These are phyloP conservation scores for Tilletia setariae DNA, from an alignment of 1,284 basidiomycete species.

Conservation along the genomic window DNA sequence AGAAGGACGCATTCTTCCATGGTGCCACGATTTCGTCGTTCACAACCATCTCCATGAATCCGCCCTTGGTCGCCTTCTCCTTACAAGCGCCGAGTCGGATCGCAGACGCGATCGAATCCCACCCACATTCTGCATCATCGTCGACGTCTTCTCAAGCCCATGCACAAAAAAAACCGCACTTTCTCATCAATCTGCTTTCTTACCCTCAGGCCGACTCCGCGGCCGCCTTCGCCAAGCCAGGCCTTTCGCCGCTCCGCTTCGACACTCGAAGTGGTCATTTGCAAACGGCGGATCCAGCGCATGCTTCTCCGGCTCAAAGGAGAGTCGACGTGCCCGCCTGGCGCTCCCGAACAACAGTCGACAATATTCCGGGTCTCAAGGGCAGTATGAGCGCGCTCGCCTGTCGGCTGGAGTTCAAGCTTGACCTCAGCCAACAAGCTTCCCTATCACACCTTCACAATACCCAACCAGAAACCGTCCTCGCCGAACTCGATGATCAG, in stretches of 20 bases:
- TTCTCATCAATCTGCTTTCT: constrained; percentile 27
- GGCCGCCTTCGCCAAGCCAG: constrained; percentile 24
- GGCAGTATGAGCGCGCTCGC: constrained; percentile 25
- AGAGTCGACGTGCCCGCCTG: not conserved
- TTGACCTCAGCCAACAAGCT: constrained; percentile 24
- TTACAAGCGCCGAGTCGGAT: constrained; percentile 27
- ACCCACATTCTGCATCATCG: constrained; percentile 1
- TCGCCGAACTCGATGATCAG: constrained; percentile 17
- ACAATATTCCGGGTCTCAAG: constrained; percentile 17
- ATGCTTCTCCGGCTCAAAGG: constrained; percentile 12
- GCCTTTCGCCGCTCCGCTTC: constrained; percentile 17
- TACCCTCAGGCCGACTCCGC: constrained; percentile 18
- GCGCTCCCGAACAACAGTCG: constrained; percentile 1
- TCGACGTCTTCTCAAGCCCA: not conserved
- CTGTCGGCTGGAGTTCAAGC: constrained; percentile 24
- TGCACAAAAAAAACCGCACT: constrained; percentile 20
- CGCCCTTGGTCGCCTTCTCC: constrained; percentile 27
- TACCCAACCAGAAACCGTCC: constrained; percentile 12
- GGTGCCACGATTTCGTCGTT: constrained; percentile 28
- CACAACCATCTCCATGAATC: constrained; percentile 25
- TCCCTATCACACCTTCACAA: constrained; percentile 15
- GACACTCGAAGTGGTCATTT: not conserved
- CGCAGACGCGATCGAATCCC: constrained; percentile 22
- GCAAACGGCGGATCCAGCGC: constrained; percentile 15
- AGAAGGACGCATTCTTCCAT: constrained; percentile 7